Evolutionary conservation across 2,329 filamentous ascomycete genomes (phyloP).

Genomic region (Alternaria triticimaculans): DNA sequence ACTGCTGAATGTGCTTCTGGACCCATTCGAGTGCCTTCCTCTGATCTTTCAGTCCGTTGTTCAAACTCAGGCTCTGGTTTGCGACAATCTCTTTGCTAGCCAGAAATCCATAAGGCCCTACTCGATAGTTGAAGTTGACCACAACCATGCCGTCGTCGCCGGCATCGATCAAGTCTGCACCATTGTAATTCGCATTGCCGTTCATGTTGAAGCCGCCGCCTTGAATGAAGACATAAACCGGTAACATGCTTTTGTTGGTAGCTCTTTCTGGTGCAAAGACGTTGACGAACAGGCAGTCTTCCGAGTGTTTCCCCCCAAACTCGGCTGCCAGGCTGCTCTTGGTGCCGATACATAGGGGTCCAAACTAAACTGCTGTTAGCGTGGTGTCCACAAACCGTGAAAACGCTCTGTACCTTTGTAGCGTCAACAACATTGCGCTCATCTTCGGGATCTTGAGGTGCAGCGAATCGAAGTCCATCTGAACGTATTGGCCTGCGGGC

Average conservation of each 20-base stretch:
- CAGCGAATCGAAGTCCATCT: conserved; percentile 63
- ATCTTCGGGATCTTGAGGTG: conserved; percentile 67
- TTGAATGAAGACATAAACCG: conserved; percentile 52
- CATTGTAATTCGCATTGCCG: conserved; percentile 47
- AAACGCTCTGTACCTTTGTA: conserved; percentile 24
- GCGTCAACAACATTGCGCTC: conserved; percentile 60
- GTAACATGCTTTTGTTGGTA: conserved; percentile 40
- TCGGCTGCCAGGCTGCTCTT: conserved; percentile 30
- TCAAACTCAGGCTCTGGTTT: conserved; percentile 39
- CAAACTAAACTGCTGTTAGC: conserved; percentile 33
- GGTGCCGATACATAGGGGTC: conserved; percentile 44
- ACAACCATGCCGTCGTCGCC: conserved; percentile 43
- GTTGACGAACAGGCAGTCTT: conserved; percentile 51
- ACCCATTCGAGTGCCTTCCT: conserved; percentile 47
- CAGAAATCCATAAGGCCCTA: conserved; percentile 50
- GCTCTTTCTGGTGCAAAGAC: conserved; percentile 47
- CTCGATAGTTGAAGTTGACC: conserved; percentile 51
- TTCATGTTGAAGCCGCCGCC: conserved; percentile 49
- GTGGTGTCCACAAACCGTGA: not conserved
- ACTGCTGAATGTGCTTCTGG: conserved; percentile 43
- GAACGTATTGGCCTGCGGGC: conserved; percentile 54
- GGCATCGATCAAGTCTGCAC: conserved; percentile 40
- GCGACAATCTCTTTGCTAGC: conserved; percentile 39
- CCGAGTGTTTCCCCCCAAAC: conserved; percentile 38
- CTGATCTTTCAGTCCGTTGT: conserved; percentile 50